These are phyloP conservation scores for Pseudocercospora macadamiae DNA, from an alignment of 2,329 filamentous ascomycete genomes.

Conservation along the genomic window DNA sequence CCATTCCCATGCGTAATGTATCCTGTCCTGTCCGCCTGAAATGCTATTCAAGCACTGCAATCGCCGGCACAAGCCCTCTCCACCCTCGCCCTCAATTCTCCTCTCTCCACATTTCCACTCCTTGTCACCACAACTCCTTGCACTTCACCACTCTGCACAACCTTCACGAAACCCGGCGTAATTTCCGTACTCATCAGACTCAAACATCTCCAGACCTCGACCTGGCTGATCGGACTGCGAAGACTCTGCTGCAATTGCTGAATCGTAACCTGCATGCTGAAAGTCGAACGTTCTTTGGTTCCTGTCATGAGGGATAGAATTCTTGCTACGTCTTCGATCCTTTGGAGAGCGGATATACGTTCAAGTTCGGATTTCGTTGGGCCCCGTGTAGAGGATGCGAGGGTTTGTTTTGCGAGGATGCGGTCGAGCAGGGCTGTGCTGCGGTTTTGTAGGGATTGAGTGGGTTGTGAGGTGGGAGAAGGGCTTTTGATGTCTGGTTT, in stretches of 20 bases:
- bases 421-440: conserved; percentile 53
- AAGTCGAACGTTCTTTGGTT: conserved; percentile 43
- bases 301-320: conserved; percentile 49
- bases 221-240: conserved; percentile 48
- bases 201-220: conserved; percentile 49
- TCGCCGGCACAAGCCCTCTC: conserved; percentile 27
- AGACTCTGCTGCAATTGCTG: conserved; percentile 51
- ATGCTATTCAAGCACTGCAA: too few relatives aligned
- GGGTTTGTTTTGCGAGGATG: conserved; percentile 54
- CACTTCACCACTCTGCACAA: conserved; percentile 44
- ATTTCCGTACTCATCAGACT: conserved; percentile 49
- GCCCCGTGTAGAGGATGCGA: conserved; percentile 25
- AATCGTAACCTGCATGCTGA: conserved; percentile 47
- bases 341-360: conserved; percentile 51
- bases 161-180: conserved; percentile 46
- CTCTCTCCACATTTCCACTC: conserved; percentile 29
- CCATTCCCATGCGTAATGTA: too few relatives aligned
- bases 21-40: too few relatives aligned
- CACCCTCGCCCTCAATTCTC: conserved; percentile 35
- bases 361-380: conserved; percentile 48
- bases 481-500: conserved; percentile 24
- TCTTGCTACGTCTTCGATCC: conserved; percentile 49
- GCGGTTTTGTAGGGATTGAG: conserved; percentile 42
- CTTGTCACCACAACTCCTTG: conserved; percentile 48
- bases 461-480: conserved; percentile 12